Evolutionary conservation across 1,284 basidiomycete genomes (phyloP), one percentile per base, ranked within the genome.

Genomic region (Fomes fomentarius): DNA sequence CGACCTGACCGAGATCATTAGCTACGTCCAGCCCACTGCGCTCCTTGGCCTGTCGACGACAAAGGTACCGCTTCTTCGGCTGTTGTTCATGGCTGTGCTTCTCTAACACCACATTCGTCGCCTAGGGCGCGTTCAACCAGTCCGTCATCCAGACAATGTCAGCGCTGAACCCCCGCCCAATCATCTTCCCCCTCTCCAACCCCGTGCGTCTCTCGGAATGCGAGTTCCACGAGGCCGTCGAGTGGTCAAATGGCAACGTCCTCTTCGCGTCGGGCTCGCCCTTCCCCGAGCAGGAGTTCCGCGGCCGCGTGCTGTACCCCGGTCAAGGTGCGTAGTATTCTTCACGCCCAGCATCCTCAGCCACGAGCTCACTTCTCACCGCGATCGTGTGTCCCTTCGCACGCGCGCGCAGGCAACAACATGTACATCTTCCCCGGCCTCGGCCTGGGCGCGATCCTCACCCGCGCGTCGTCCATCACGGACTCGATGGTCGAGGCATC

Each of bases 121-220:
- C 42, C 39, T 54, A 83, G 76, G 87, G 87, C 43, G 91, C 94
- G 1, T 98, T 98, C 75, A 83, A 79, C 56, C 79, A 88, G 53
- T 76, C 81, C 11, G 88, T 94, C 50, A 84, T 98, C 57, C 78
- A 84, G 63, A 76, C 82, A 11, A 96, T 98, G 94, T 85, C 89
- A n/a, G 79, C 83, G 45, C 78, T 92, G 63, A 97, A 96, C 75
- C 77, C 84, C 19, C 83, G 88, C 21, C 95, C 96, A 24, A 96
- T 97, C 77, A 87, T 98, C 71, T 97, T 98, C 82, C 93, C 96
- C 44, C 85, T 98, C n/a, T 94, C 92, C 31, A 98, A 98, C 76
- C 96, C 96, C 26, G 89, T 93, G 43, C 79, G 82, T 44, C 84
- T 94, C 53, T 92, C 90, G 34, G 92, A 94, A 69, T 91, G 90